Evolutionary conservation across 768 basidiomycete genomes (phyloP), one percentile per base, ranked within the genome.

Genomic region (Termitomyces sp.): DNA sequence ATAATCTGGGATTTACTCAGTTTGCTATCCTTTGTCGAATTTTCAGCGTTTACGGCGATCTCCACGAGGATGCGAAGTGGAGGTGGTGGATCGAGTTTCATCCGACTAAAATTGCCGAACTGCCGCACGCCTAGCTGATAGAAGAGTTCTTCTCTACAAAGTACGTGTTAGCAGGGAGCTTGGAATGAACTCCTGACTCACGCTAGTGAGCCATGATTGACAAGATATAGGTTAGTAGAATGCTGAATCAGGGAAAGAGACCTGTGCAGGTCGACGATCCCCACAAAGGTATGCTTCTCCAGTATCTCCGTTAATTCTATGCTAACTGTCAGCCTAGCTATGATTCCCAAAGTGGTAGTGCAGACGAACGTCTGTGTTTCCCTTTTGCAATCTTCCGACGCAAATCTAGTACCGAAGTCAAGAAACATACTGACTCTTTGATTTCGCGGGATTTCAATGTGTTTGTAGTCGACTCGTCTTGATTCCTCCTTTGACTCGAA

Each of bases 101-200:
- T 71, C 21, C 83, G 78, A 57, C 81, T 78, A 58, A 89, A 81
- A 58, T 89, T 81, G 2, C 94, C 92, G 64, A 99, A 99, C 67
- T 98, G 96, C 17, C 91, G 78, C 26, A 98, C 71, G 2, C 84
- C 92, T 7, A 99, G 79, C 65, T 99, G 97, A 70, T 97, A 98
- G 68, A 98, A 96, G 34, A 97, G 76, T 62, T 97, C 93, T 64
- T 97, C 93, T 0, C 94, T 97, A 38, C 3, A 58, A 41, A 42
- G 45, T 2, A 38, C 51, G 21, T 22, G 56, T 51, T 15, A 56
- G 43, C 43, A 28, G 46, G 30, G 55, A 48, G 8, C 19, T 48
- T 17, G 9, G 11, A 49, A 44, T 21, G 15, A 45, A 35, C 28
- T 19, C 45, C 40, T 21, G 24, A 81, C 91, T 51, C 69, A 97